Percentiles rank a stretch among this genome's conserved stretches.
Conservation (phyloP, 2,329 filamentous ascomycete genomes). For the Colletotrichum kahawae region DNA sequence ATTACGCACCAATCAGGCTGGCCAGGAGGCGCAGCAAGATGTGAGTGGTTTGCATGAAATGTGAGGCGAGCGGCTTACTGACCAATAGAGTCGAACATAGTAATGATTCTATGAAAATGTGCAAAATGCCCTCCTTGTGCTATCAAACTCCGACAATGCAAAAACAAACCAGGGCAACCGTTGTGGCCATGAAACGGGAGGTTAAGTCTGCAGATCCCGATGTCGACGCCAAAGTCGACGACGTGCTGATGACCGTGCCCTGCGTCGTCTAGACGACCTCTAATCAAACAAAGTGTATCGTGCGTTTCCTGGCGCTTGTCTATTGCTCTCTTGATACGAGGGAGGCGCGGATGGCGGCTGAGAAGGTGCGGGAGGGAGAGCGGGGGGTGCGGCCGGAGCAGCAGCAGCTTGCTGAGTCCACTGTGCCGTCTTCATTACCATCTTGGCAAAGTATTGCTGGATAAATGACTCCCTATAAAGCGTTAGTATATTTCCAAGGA, state of each 20-base stretch:
- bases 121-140: not conserved
- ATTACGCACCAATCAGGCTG: not conserved
- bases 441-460: conserved; percentile 75
- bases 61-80: not conserved
- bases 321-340: conserved; percentile 17
- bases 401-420: conserved; percentile 30
- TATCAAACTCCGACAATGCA: conserved; percentile 4
- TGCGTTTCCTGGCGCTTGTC: conserved; percentile 8
- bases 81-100: not conserved
- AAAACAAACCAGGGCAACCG: not conserved
- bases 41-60: not conserved
- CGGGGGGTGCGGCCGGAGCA: not conserved
- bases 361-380: conserved; percentile 1
- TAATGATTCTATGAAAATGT: not conserved
- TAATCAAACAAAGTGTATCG: conserved; percentile 19
- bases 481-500: not conserved
- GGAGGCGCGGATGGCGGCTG: conserved; percentile 5
- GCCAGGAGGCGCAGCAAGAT: not conserved
- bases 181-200: not conserved
- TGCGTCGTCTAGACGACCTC: not conserved
- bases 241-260: not conserved
- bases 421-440: conserved; percentile 60
- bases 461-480: conserved; percentile 72
- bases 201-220: not conserved
- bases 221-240: not conserved